These are phyloP conservation scores for Citrus hindsii DNA, from an alignment of 345 rosid species.

Conservation along the genomic window DNA sequence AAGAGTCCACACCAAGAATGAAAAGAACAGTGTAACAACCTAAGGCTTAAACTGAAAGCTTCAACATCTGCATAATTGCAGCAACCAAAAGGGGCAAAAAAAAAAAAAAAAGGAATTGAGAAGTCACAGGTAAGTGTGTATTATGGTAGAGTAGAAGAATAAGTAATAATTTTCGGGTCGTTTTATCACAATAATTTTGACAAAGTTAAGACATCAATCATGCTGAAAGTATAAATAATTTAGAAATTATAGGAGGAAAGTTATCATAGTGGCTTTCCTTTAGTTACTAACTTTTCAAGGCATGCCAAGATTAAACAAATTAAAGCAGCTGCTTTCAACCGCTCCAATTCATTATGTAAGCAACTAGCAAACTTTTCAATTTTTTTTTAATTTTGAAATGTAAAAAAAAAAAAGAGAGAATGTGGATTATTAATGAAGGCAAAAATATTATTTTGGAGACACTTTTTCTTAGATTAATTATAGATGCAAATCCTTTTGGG, in stretches of 20 bases:
- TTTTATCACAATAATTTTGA: not conserved
- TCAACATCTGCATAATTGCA: not conserved
- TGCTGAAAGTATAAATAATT: slow-evolving; percentile 3
- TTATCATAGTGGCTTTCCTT: not conserved
- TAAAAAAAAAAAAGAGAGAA: not conserved
- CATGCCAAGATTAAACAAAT: slow-evolving; percentile 2
- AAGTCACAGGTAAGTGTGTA: not conserved
- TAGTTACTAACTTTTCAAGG: not conserved
- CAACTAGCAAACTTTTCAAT: not conserved
- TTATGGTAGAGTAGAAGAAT: not conserved
- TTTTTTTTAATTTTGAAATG: not conserved
- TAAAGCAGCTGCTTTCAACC: slow-evolving; percentile 2
- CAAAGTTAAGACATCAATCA: not conserved
- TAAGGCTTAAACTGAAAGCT: not conserved
- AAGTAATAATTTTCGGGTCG: not conserved
- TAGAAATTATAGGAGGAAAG: not conserved
- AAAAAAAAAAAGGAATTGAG: not conserved
- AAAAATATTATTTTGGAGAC: not conserved
- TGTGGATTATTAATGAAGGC: not conserved
- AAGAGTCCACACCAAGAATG: not conserved
- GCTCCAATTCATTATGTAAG: not conserved
- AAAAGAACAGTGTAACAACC: slow-evolving; percentile 1
- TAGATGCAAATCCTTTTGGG: not conserved
- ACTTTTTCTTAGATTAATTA: not conserved
- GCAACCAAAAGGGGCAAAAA: not conserved